Evolutionary conservation across 495 filamentous ascomycete species (phyloP).

Genomic region (Penicillium simplicissimum): DNA sequence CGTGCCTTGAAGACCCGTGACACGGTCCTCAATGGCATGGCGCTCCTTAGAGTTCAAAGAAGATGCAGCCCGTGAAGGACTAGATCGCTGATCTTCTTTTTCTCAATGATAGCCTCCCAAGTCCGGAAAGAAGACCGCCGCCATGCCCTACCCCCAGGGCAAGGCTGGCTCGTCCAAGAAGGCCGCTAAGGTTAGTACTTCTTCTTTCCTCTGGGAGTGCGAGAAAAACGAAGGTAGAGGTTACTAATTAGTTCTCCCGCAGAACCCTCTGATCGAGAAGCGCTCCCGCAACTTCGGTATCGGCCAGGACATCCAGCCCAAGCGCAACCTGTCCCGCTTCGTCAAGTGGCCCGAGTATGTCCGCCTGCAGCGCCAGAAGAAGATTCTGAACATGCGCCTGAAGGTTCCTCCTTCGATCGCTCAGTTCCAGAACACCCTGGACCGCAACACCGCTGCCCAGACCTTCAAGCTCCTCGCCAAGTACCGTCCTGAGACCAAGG

Average conservation of each 20-base stretch:
- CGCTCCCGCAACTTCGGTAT: conserved; percentile 97
- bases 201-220: conserved; percentile 19
- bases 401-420: conserved; percentile 98
- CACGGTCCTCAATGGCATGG: conserved; percentile 50
- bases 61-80: conserved; percentile 76
- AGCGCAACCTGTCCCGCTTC: conserved; percentile 97
- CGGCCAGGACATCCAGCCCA: conserved; percentile 97
- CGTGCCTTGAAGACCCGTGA: conserved; percentile 58
- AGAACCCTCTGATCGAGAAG: conserved; percentile 99
- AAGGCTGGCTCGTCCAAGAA: conserved; percentile 93
- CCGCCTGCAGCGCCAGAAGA: conserved; percentile 98
- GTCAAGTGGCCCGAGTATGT: conserved; percentile 99
- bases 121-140: conserved; percentile 91
- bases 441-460: conserved; percentile 98
- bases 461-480: conserved; percentile 99
- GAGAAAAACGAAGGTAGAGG: conserved; percentile 24
- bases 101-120: conserved; percentile 99
- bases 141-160: conserved; percentile 92
- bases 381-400: conserved; percentile 97
- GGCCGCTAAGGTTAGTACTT: conserved; percentile 78
- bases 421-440: conserved; percentile 95
- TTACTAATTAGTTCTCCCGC: conserved; percentile 18
- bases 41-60: conserved; percentile 92
- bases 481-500: conserved; percentile 98
- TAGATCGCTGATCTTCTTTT: conserved; percentile 89